Evolutionary conservation across 2,329 filamentous ascomycete species (phyloP).

Genomic region (Pleoardoris graminearum): DNA sequence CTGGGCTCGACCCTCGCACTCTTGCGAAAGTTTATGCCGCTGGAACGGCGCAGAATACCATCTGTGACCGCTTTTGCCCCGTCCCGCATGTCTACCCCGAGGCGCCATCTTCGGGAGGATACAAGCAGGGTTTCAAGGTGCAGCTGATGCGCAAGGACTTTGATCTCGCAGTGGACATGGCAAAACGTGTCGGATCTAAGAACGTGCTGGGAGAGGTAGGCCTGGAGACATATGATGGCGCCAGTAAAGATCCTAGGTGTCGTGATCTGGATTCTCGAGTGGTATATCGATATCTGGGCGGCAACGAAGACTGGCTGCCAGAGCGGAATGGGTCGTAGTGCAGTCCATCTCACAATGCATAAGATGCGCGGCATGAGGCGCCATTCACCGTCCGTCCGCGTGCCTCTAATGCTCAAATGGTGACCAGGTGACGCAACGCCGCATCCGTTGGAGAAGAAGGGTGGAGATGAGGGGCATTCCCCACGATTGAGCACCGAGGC

Average conservation of each 20-base stretch:
- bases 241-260: conserved; percentile 56
- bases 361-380: not conserved
- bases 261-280: conserved; percentile 61
- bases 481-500: conserved; percentile 17
- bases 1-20: conserved; percentile 59
- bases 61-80: conserved; percentile 57
- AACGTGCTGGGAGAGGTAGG: conserved; percentile 57
- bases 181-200: conserved; percentile 55
- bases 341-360: no score
- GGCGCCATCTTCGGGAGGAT: conserved; percentile 54
- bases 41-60: conserved; percentile 57
- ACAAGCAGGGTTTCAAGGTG: conserved; percentile 61
- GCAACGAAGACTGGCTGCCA: conserved; percentile 55
- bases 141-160: conserved; percentile 65
- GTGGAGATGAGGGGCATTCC: conserved; percentile 15
- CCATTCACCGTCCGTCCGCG: no score
- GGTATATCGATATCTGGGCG: conserved; percentile 60
- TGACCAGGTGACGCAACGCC: conserved; percentile 1
- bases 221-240: conserved; percentile 56
- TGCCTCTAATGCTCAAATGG: not conserved
- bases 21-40: conserved; percentile 57
- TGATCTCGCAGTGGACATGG: conserved; percentile 58
- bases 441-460: conserved; percentile 30
- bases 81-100: conserved; percentile 55
- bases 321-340: conserved; percentile 19